Evolutionary conservation across 192 early-diverging fungal species (phyloP).

Genomic region (Mortierella claussenii): DNA sequence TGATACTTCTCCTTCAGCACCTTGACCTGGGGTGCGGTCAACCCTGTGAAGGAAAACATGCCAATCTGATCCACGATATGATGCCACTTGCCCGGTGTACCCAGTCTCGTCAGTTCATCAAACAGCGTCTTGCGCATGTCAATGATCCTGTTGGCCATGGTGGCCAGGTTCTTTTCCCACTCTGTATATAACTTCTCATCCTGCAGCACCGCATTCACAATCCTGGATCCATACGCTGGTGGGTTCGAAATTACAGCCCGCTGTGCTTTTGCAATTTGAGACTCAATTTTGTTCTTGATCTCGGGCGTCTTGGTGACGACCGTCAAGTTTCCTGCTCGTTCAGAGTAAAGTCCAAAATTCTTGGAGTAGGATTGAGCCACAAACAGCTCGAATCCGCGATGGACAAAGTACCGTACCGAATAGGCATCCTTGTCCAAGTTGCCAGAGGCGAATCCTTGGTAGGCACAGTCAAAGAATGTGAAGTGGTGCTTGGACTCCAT

Average conservation of each 20-base stretch:
- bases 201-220: slow-evolving; percentile 88
- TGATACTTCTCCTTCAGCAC: slow-evolving; percentile 88
- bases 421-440: slow-evolving; percentile 89
- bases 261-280: slow-evolving; percentile 86
- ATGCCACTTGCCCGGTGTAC: slow-evolving; percentile 94
- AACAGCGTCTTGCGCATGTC: slow-evolving; percentile 83
- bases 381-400: slow-evolving; percentile 90
- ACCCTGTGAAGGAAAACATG: slow-evolving; percentile 98
- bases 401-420: slow-evolving; percentile 93
- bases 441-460: slow-evolving; percentile 98
- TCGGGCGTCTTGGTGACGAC: slow-evolving; percentile 69
- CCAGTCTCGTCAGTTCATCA: slow-evolving; percentile 70
- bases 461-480: slow-evolving; percentile 98
- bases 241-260: slow-evolving; percentile 93
- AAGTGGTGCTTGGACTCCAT: slow-evolving; percentile 83
- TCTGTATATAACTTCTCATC: slow-evolving; percentile 78
- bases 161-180: slow-evolving; percentile 80
- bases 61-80: slow-evolving; percentile 97
- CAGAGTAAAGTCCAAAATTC: slow-evolving; percentile 97
- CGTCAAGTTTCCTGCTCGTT: slow-evolving; percentile 88
- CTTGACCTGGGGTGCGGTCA: slow-evolving; percentile 78
- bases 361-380: slow-evolving; percentile 95
- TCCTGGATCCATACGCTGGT: slow-evolving; percentile 88
- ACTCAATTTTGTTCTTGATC: slow-evolving; percentile 66
- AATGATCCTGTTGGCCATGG: slow-evolving; percentile 93